phyloP scores from a whole-genome alignment of 1,284 basidiomycete species.

The Singerocomus rubriflavus region DNA sequence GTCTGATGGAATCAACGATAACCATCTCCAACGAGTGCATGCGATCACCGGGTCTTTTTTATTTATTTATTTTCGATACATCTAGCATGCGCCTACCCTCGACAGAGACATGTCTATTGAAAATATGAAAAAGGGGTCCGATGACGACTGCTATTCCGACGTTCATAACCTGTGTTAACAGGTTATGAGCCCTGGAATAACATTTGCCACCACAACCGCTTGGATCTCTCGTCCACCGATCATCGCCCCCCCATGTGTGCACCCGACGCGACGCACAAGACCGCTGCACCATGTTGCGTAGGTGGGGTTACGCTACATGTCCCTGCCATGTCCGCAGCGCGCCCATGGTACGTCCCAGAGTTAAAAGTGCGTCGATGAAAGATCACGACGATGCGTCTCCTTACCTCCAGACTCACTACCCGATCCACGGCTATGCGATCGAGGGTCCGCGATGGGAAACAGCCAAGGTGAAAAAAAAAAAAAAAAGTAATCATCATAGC shows the following conservation, averaged over 20 bases:
- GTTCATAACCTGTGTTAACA: constrained; percentile 15
- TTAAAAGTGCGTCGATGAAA: background rate
- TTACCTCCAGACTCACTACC: background rate
- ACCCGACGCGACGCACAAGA: background rate
- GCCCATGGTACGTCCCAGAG: background rate
- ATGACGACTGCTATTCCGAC: constrained; percentile 17
- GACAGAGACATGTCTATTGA: too few species aligned
- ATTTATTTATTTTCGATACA: background rate
- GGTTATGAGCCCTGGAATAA: constrained; percentile 32
- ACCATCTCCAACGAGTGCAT: background rate
- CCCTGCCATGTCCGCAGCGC: constrained; percentile 22
- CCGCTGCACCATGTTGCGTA: constrained; percentile 12
- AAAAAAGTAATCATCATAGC: background rate
- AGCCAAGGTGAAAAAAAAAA: background rate
- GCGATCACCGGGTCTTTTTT: background rate
- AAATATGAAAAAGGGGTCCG: constrained; percentile 1
- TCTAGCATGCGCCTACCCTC: background rate
- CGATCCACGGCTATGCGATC: constrained; percentile 24
- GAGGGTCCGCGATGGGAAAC: constrained; percentile 7
- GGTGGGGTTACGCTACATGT: too few species aligned
- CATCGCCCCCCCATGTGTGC: background rate
- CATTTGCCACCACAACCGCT: constrained; percentile 13
- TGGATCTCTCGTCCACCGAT: constrained; percentile 9
- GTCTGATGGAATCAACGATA: constrained; percentile 6
- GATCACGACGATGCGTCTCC: constrained; percentile 10